Evolutionary conservation across 2,329 filamentous ascomycete genomes (phyloP).

Genomic region (Aspergillus ochraceus): DNA sequence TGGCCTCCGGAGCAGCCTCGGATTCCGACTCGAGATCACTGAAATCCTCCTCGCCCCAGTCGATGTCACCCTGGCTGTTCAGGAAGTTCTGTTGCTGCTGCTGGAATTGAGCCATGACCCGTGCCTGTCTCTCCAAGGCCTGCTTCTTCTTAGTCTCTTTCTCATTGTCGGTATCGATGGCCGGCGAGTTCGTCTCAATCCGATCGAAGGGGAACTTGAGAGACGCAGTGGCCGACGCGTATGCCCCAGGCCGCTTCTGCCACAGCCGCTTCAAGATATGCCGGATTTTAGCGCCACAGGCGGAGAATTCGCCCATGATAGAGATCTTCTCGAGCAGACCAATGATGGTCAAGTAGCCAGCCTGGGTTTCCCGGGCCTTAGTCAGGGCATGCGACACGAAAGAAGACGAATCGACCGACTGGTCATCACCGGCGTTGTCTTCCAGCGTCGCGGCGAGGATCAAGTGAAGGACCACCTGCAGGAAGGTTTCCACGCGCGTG

Average conservation of each 20-base stretch:
- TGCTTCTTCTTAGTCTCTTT: constrained; percentile 85
- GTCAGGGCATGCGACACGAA: constrained; percentile 73
- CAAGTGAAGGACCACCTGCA: constrained; percentile 88
- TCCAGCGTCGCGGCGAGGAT: constrained; percentile 82
- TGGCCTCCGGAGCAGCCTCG: constrained; percentile 60
- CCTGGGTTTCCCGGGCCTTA: constrained; percentile 53
- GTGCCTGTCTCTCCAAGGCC: constrained; percentile 83
- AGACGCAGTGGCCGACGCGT: constrained; percentile 64
- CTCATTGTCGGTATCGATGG: constrained; percentile 58
- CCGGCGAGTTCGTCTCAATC: constrained; percentile 80
- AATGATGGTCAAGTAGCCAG: constrained; percentile 50
- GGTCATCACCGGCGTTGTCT: constrained; percentile 64
- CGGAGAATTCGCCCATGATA: constrained; percentile 72
- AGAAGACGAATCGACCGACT: constrained; percentile 55
- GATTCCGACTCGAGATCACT: constrained; percentile 60
- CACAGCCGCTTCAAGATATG: constrained; percentile 82
- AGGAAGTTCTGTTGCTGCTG: constrained; percentile 96
- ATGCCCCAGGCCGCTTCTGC: constrained; percentile 73
- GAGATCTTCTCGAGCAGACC: constrained; percentile 55
- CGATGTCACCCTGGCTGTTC: constrained; percentile 79
- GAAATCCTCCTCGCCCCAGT: constrained; percentile 84
- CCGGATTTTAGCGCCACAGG: constrained; percentile 79
- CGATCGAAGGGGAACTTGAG: constrained; percentile 69
- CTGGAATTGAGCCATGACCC: constrained; percentile 97
- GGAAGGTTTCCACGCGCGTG: constrained; percentile 84